Evolutionary conservation across 768 basidiomycete genomes (phyloP).

Genomic region (Boletus fagicola): DNA sequence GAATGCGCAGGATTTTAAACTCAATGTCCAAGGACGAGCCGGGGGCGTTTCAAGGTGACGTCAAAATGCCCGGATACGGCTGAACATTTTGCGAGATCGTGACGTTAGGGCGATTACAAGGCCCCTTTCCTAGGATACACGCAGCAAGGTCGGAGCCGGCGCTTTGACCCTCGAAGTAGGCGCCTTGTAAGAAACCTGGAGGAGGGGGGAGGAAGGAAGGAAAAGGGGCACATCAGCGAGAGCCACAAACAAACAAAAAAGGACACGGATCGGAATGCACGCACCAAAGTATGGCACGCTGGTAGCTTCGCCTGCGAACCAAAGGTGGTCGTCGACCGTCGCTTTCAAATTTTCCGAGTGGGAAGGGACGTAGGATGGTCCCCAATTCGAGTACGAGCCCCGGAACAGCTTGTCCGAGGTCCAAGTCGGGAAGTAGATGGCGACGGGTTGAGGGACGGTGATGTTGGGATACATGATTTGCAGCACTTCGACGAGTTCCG

Average conservation of each 20-base stretch:
- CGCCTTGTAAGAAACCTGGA: slow-evolving; percentile 54
- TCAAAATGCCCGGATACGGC: slow-evolving; percentile 29
- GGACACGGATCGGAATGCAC: slow-evolving; percentile 12
- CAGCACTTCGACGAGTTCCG: slow-evolving; percentile 54
- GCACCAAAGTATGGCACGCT: slow-evolving; percentile 56
- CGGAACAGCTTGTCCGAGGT: slow-evolving; percentile 42
- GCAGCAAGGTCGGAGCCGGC: slow-evolving; percentile 39
- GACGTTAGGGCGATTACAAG: slow-evolving; percentile 27
- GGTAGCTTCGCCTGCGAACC: slow-evolving; percentile 64
- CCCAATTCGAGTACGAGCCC: slow-evolving; percentile 66
- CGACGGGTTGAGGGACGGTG: slow-evolving; percentile 52
- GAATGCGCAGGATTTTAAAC: background rate
- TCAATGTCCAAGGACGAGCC: background rate
- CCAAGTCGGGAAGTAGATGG: slow-evolving; percentile 60
- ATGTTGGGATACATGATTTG: slow-evolving; percentile 54
- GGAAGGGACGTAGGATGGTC: slow-evolving; percentile 50
- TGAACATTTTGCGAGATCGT: slow-evolving; percentile 31
- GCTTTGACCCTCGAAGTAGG: slow-evolving; percentile 52
- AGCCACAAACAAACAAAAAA: background rate
- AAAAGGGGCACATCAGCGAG: background rate
- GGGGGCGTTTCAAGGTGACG: background rate
- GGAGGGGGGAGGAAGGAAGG: background rate
- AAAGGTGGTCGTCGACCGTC: slow-evolving; percentile 48
- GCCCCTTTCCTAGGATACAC: slow-evolving; percentile 37
- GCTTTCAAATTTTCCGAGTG: slow-evolving; percentile 56